A percentile compares a stretch with the other conserved stretches of the same genome.
phyloP scores from a whole-genome alignment of 2,329 filamentous ascomycete genomes.

The Fusarium phyllophilum region DNA sequence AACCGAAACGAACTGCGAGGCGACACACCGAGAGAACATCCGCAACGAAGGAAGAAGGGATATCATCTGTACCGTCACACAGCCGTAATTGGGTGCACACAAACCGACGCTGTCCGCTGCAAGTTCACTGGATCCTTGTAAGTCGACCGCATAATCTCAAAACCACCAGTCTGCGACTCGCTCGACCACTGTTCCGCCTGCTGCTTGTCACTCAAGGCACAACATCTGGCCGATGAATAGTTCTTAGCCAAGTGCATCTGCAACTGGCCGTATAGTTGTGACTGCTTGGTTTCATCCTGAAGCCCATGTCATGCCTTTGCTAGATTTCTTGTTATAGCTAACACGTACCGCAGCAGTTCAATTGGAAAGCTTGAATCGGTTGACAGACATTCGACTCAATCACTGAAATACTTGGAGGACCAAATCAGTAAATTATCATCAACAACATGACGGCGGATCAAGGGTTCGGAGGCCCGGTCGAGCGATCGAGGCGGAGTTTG shows the following conservation, averaged over 20 bases:
- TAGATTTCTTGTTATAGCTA: constrained; percentile 14
- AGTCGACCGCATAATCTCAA: constrained; percentile 32
- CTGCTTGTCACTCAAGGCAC: constrained; percentile 30
- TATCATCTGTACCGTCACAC: constrained; percentile 19
- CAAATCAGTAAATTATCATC: background rate
- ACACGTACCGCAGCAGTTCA: constrained; percentile 10
- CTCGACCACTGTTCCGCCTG: constrained; percentile 5
- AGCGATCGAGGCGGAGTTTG: constrained; percentile 49
- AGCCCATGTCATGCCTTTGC: background rate
- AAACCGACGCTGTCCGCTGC: constrained; percentile 20
- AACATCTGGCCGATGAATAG: constrained; percentile 28
- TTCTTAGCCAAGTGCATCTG: constrained; percentile 40
- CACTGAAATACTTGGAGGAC: background rate
- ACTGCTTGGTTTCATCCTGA: constrained; percentile 23
- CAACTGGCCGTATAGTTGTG: constrained; percentile 43
- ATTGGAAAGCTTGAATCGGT: background rate
- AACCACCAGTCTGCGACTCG: constrained; percentile 7
- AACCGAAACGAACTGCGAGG: constrained; percentile 30
- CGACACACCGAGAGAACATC: constrained; percentile 14
- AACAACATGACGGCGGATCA: constrained; percentile 57
- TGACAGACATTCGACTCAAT: background rate
- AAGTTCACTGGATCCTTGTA: constrained; percentile 38
- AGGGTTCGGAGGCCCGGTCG: constrained; percentile 55
- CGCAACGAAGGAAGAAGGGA: constrained; percentile 1
- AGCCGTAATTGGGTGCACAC: constrained; percentile 28